Evolutionary conservation across 163 green algal species (phyloP), one percentile per base, ranked within the genome.

Genomic region (Chlamydomonas reinhardtii): DNA sequence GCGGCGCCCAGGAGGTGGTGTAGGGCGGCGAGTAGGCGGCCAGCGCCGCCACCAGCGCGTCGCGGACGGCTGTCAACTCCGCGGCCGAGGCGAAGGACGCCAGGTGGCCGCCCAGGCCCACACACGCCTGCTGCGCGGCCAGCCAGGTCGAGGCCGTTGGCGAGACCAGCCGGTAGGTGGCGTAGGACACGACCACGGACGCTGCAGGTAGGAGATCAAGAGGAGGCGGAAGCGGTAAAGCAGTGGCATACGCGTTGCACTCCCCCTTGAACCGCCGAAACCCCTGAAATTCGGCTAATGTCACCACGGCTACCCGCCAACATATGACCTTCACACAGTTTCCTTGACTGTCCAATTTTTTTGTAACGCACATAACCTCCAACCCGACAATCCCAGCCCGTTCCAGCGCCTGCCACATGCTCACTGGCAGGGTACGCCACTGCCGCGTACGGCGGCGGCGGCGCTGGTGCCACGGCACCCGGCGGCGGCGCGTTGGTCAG

Each of bases 101-200:
- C 70, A 86, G 80, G 39, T 86, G 80, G 34, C 80, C 80, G 17
- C 43, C 32, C 15, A 70, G 52, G 0, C 54, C 52, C 34, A 39
- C 70, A 56, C 80, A 86, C 15, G 56, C 35, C 80, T 80, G 69
- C 59, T 86, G 80, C 22, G 80, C 80, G 0, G 27, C 80, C 35
- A 80, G 56, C 80, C 80, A 86, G 16, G 34, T n/a, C 3, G 25
- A 0, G 16, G 70, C 1, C 52, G 24, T 31, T 27, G 5, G 4
- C 34, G 54, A 37, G n/a, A 86, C 5, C 16, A 86, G 34, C 15
- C 9, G 78, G 69, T 68, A 86, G 27, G 69, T 86, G 80, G 56
- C 9, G 54, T 86, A 79, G 54, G 35, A 37, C 0, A 86, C 34
- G 4, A 37, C 69, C 27, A 74, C 69, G 3, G 80, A 80, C 27